These are phyloP conservation scores for Henningerozyma blattae DNA, from an alignment of 805 yeast genomes.

Conservation along the genomic window DNA sequence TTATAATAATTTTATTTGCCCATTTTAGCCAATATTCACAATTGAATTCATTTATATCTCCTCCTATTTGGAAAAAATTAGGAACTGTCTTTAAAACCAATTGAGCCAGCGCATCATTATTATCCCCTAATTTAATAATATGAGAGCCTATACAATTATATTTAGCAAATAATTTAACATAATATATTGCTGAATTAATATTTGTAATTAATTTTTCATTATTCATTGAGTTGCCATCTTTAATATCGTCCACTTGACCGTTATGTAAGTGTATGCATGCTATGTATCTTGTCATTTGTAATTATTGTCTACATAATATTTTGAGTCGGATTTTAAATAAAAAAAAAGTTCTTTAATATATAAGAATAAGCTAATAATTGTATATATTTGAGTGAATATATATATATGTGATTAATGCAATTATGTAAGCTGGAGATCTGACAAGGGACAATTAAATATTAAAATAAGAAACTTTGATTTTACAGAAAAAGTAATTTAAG, in stretches of 20 bases:
- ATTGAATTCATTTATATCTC: conserved; percentile 72
- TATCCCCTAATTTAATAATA: conserved; percentile 80
- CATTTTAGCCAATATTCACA: conserved; percentile 66
- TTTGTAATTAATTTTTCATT: conserved; percentile 51
- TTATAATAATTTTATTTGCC: conserved; percentile 83
- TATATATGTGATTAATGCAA: no score
- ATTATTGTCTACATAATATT: no score
- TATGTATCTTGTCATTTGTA: conserved; percentile 80
- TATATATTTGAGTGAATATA: no score
- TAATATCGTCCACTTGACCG: conserved; percentile 94
- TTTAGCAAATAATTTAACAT: conserved; percentile 54
- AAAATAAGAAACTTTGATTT: no score
- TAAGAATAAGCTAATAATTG: no score
- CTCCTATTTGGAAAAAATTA: conserved; percentile 69
- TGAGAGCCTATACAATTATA: conserved; percentile 66
- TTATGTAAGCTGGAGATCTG: no score
- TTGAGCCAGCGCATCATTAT: conserved; percentile 73
- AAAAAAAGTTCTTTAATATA: no score
- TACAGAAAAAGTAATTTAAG: no score
- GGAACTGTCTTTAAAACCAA: conserved; percentile 74
- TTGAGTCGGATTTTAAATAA: no score
- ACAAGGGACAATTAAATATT: no score
- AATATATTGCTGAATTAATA: conserved; percentile 69
- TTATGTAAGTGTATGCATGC: conserved; percentile 95
- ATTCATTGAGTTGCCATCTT: conserved; percentile 77